Base-by-base conservation (phyloP, 192 early-diverging fungal genomes). In the Coemansia sp. region DNA sequence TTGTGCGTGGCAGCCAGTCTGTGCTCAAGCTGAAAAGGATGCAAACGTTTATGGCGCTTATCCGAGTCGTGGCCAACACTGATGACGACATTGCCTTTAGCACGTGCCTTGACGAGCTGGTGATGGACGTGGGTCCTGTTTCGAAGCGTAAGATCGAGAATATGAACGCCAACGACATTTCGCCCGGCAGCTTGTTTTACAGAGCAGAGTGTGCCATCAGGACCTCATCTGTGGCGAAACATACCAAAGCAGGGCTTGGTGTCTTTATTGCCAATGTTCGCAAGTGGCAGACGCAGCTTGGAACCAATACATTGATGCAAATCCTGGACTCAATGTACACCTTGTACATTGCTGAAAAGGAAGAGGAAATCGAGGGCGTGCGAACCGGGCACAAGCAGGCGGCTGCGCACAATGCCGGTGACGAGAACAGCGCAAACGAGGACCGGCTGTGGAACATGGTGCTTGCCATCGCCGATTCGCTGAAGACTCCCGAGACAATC, bases 1-100 rank as follows among this genome's bases (percentile, higher is more conserved):
- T 83, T 6, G 66, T 77, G 55, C 75, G 75, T 25, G 81, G 75
- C 35, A 72, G 81, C 28, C 28, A 65, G 10, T 77, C 81, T 58
- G 66, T 68, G 34, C 66, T 83, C 4, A 74, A 70, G 23, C 71
- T 72, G 35, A 63, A 49, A 58, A 63, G 70, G 2, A 73, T 74
- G 71, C 72, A 75, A 63, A 15, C 61, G 33, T 63, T 82, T 18
- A 68, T 82, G 66, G 70, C 79, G 30, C 65, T 77, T 16, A 37
- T 77, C 20, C 67, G 79, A 49, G 30, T 68, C 0, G 55, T 77
- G 16, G 67, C 68, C 57, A 82, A 82, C 34, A 46, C 56, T 2
- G 55, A 59, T 26, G 74, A 82, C 43, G 74, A 76, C 31, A 56
- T 82, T 37, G 79, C 74, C 1, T 29, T 59, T 10, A 60, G 53